Evolutionary conservation across 192 early-diverging fungal species (phyloP).

Genomic region (Coemansia sp.): DNA sequence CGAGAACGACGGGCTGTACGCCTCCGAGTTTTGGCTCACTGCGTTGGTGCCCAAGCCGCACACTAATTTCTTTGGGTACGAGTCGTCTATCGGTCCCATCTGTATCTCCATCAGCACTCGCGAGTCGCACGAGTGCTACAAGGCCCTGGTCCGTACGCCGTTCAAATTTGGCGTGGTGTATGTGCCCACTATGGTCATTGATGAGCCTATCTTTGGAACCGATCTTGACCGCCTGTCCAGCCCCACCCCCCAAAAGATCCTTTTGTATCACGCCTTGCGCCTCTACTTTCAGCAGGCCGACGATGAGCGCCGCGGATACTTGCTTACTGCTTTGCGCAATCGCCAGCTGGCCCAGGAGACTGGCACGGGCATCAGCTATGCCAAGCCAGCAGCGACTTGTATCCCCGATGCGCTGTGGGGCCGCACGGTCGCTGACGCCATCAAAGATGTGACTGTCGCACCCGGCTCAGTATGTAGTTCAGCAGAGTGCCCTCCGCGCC

Average conservation of each 20-base stretch:
- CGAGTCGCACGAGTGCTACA: slow-evolving; percentile 55
- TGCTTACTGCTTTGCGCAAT: slow-evolving; percentile 45
- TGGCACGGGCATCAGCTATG: slow-evolving; percentile 16
- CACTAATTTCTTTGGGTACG: slow-evolving; percentile 56
- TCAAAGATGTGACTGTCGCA: background rate
- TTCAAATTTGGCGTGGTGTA: slow-evolving; percentile 53
- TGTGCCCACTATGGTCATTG: slow-evolving; percentile 47
- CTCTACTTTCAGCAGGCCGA: slow-evolving; percentile 56
- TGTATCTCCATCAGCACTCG: slow-evolving; percentile 53
- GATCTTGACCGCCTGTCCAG: slow-evolving; percentile 49
- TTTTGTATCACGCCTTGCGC: slow-evolving; percentile 50
- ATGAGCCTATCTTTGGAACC: slow-evolving; percentile 45
- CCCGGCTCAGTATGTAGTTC: background rate
- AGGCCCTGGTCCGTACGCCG: slow-evolving; percentile 49
- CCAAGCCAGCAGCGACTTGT: background rate
- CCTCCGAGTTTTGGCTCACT: slow-evolving; percentile 53
- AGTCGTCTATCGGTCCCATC: slow-evolving; percentile 46
- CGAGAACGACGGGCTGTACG: slow-evolving; percentile 51
- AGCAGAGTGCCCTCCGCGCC: background rate
- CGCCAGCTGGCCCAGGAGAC: slow-evolving; percentile 25
- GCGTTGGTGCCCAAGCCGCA: slow-evolving; percentile 54
- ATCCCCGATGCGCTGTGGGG: slow-evolving; percentile 24
- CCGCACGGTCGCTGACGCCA: slow-evolving; percentile 9
- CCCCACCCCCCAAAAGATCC: slow-evolving; percentile 50
- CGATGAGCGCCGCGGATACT: slow-evolving; percentile 39